A percentile compares a stretch with the other conserved stretches of the same genome.
Evolutionary conservation across 1,284 basidiomycete genomes (phyloP).

Genomic region (Heterobasidion annosum): DNA sequence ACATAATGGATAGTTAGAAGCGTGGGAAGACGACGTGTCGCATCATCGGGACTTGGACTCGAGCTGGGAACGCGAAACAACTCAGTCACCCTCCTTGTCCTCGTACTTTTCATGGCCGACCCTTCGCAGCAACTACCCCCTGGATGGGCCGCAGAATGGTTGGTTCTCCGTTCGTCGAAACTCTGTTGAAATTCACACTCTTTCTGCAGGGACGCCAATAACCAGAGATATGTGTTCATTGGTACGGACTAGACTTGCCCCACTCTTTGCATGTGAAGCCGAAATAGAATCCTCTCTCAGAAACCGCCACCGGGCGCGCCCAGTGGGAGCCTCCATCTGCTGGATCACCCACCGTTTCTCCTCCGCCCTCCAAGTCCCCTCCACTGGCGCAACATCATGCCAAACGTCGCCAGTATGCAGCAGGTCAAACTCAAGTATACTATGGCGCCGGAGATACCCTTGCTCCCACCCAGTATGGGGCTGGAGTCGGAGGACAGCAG

Average conservation of each 20-base stretch:
- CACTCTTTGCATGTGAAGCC: not conserved
- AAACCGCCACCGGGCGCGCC: constrained; percentile 45
- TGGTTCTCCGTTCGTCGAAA: constrained; percentile 10
- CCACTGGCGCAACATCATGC: constrained; percentile 28
- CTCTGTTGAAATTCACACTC: constrained; percentile 10
- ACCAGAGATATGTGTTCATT: constrained; percentile 83
- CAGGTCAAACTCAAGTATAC: constrained; percentile 83
- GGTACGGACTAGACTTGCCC: constrained; percentile 31
- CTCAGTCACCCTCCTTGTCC: constrained; percentile 2
- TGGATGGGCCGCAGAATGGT: constrained; percentile 90
- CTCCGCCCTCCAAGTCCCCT: constrained; percentile 28
- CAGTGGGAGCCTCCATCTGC: constrained; percentile 58
- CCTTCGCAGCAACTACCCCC: constrained; percentile 70
- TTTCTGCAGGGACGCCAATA: constrained; percentile 60
- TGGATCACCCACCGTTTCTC: constrained; percentile 18
- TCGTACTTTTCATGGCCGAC: constrained; percentile 42
- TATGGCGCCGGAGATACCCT: constrained; percentile 45
- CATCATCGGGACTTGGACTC: not conserved
- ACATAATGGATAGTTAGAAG: too few species aligned
- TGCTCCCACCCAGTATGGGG: constrained; percentile 27
- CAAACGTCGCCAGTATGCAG: constrained; percentile 86
- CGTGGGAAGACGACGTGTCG: not conserved
- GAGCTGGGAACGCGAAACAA: not conserved
- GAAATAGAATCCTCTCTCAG: constrained; percentile 18
- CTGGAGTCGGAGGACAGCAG: constrained; percentile 18